phyloP scores from a whole-genome alignment of 2,329 filamentous ascomycete genomes.

The Scedosporium minutisporum region DNA sequence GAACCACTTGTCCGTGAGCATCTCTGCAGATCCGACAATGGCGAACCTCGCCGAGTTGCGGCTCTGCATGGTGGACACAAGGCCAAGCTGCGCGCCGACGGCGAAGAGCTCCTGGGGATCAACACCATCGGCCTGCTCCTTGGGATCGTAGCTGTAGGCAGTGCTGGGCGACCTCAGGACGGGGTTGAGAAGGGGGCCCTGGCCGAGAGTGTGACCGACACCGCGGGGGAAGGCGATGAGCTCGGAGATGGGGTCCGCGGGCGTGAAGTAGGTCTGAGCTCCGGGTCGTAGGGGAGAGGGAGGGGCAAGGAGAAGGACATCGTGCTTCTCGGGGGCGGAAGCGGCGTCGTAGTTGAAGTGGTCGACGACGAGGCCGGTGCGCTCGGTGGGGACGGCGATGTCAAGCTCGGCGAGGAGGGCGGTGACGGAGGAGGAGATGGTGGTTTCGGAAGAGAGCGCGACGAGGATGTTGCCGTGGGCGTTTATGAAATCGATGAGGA shows the following conservation, averaged over 20 bases:
- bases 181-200: slow-evolving; percentile 66
- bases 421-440: slow-evolving; percentile 63
- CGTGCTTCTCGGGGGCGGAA: slow-evolving; percentile 73
- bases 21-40: slow-evolving; percentile 75
- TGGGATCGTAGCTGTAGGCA: slow-evolving; percentile 88
- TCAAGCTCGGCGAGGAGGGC: slow-evolving; percentile 81
- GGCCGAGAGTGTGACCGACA: slow-evolving; percentile 73
- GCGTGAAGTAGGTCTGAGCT: slow-evolving; percentile 68
- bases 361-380: slow-evolving; percentile 78
- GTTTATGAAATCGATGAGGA: slow-evolving; percentile 85
- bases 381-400: slow-evolving; percentile 76
- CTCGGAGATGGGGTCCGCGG: slow-evolving; percentile 37
- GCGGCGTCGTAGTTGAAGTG: slow-evolving; percentile 86
- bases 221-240: slow-evolving; percentile 73
- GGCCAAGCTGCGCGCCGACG: slow-evolving; percentile 69
- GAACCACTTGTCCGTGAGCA: slow-evolving; percentile 84
- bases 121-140: slow-evolving; percentile 63
- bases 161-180: slow-evolving; percentile 74
- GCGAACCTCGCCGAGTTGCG: slow-evolving; percentile 87
- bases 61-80: slow-evolving; percentile 82
- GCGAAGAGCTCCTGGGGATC: slow-evolving; percentile 71
- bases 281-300: slow-evolving; percentile 57
- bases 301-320: slow-evolving; percentile 71
- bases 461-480: slow-evolving; percentile 85
- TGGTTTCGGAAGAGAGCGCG: slow-evolving; percentile 62